Evolutionary conservation across 768 basidiomycete species (phyloP).

Genomic region (Amylocystis lapponica): DNA sequence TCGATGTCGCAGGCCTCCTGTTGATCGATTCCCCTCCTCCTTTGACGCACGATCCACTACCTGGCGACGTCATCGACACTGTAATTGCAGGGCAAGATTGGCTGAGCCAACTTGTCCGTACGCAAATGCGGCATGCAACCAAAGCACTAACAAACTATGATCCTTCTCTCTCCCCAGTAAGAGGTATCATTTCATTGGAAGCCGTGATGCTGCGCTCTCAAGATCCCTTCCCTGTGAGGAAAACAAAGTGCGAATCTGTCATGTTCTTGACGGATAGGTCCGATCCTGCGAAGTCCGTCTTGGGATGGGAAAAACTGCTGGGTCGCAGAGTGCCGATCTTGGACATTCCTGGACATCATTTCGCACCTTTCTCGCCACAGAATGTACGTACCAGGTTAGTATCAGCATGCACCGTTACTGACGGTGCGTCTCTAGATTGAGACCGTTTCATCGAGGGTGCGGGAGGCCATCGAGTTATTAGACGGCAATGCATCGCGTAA

Average conservation of each 20-base stretch:
- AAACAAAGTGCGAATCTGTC: conserved; percentile 15
- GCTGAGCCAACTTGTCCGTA: conserved; percentile 1
- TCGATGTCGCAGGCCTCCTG: conserved; percentile 48
- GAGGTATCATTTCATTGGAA: conserved; percentile 22
- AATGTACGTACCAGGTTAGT: too few species aligned
- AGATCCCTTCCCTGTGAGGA: conserved; percentile 36
- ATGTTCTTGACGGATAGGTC: conserved; percentile 40
- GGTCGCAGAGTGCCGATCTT: conserved; percentile 34
- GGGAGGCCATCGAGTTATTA: too few species aligned
- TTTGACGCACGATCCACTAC: conserved; percentile 42
- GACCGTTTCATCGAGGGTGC: too few species aligned
- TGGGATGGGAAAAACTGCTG: conserved; percentile 44
- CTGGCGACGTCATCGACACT: conserved; percentile 45
- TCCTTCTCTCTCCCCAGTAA: conserved; percentile 22
- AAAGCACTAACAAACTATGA: conserved; percentile 42
- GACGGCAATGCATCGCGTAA: too few species aligned
- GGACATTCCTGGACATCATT: conserved; percentile 65
- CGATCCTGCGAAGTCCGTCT: conserved; percentile 25
- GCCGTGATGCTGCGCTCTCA: conserved; percentile 50
- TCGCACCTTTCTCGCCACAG: conserved; percentile 44
- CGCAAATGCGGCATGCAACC: conserved; percentile 20
- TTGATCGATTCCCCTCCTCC: conserved; percentile 68
- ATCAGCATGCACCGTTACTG: too few species aligned
- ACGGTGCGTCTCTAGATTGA: too few species aligned
- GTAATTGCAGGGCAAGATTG: conserved; percentile 23